A percentile compares a stretch with the other conserved stretches of the same genome.
Conservation (phyloP, 352 stramenopile genomes). For the Phytophthora foliorum region DNA sequence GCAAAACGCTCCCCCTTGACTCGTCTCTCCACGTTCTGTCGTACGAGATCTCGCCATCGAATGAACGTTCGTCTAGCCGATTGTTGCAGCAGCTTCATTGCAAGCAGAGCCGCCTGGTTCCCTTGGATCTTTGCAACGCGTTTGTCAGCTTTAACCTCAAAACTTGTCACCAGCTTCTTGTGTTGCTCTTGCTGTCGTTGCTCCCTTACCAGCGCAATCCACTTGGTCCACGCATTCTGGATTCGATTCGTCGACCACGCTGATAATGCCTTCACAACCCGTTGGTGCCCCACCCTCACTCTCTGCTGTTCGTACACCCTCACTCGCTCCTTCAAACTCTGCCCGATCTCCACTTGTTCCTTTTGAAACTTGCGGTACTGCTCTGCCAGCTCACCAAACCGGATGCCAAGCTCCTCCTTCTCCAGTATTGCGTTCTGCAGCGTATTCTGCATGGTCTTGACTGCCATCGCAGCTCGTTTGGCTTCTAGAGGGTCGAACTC, state of each 20-base stretch:
- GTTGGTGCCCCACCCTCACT: slow-evolving; percentile 14
- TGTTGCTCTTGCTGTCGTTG: slow-evolving; percentile 24
- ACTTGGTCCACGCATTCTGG: slow-evolving; percentile 51
- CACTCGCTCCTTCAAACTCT: slow-evolving; percentile 34
- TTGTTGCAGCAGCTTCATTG: slow-evolving; percentile 31
- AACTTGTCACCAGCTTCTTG: slow-evolving; percentile 6
- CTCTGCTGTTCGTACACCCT: slow-evolving; percentile 25
- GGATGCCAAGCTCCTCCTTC: slow-evolving; percentile 71
- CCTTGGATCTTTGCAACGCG: slow-evolving; percentile 21
- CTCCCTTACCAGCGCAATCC: slow-evolving; percentile 25
- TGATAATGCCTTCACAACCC: slow-evolving; percentile 35
- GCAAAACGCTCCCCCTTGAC: slow-evolving; percentile 1
- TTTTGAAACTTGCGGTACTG: slow-evolving; percentile 45
- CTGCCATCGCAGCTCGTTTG: slow-evolving; percentile 59
- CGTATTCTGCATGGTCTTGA: slow-evolving; percentile 63
- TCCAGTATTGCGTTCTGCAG: slow-evolving; percentile 67
- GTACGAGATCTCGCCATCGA: slow-evolving; percentile 14
- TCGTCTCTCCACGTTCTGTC: slow-evolving; percentile 10
- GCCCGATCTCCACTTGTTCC: slow-evolving; percentile 31
- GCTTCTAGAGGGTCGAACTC: slow-evolving; percentile 63
- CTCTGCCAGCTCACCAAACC: slow-evolving; percentile 50
- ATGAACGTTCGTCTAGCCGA: slow-evolving; percentile 24
- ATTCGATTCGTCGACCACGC: slow-evolving; percentile 48
- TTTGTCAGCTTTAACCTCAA: slow-evolving; percentile 20
- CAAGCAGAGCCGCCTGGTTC: slow-evolving; percentile 26